These are phyloP conservation scores for Albizia julibrissin DNA, from an alignment of 306 rosid genomes.

Conservation along the genomic window DNA sequence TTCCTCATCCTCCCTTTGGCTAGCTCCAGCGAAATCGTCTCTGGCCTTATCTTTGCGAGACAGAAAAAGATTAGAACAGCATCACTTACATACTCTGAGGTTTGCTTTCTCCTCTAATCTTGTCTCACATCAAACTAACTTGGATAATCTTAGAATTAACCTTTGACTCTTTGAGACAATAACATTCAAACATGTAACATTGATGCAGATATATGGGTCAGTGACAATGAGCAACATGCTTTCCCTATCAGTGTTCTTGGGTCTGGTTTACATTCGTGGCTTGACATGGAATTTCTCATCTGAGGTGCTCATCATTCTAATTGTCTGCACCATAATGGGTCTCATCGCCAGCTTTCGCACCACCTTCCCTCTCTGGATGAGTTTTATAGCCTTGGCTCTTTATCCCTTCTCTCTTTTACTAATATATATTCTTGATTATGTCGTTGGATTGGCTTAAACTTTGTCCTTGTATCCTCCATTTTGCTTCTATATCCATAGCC, in stretches of 20 bases:
- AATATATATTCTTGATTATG: slow-evolving; percentile 35
- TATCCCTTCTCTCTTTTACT: slow-evolving; percentile 40
- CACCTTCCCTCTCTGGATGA: slow-evolving; percentile 40
- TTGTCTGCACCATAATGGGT: slow-evolving; percentile 42
- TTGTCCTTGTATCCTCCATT: neutral
- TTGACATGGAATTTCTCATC: slow-evolving; percentile 15
- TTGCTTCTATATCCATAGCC: neutral
- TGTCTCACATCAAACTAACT: slow-evolving; percentile 6
- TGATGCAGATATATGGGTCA: slow-evolving; percentile 19
- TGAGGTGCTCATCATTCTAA: slow-evolving; percentile 37
- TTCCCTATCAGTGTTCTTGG: slow-evolving; percentile 7
- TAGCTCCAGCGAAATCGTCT: slow-evolving; percentile 67
- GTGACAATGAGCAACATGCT: slow-evolving; percentile 34
- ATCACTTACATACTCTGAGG: slow-evolving; percentile 73
- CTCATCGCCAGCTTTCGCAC: slow-evolving; percentile 32
- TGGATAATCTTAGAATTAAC: neutral
- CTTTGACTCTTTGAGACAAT: neutral
- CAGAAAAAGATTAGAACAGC: slow-evolving; percentile 57
- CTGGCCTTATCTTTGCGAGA: slow-evolving; percentile 67
- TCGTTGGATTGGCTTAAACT: slow-evolving; percentile 30
- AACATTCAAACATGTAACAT: neutral
- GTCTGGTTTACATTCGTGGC: neutral
- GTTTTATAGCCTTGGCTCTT: slow-evolving; percentile 25
- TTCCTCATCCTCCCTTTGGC: slow-evolving; percentile 63
- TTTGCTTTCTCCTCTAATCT: slow-evolving; percentile 32